phyloP scores from a whole-genome alignment of 129 eudicot species.

The Solidago caesia region DNA sequence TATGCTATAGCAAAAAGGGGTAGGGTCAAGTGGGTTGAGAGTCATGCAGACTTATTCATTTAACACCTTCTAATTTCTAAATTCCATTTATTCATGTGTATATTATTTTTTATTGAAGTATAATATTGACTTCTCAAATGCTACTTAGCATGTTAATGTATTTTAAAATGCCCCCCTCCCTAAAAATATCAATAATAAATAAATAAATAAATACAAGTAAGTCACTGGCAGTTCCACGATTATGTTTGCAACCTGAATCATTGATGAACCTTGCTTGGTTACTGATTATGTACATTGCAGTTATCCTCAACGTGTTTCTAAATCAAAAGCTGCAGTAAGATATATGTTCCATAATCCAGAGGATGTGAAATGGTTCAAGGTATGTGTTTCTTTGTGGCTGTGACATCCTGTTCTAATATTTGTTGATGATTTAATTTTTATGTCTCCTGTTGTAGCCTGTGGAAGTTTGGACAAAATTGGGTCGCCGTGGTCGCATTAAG shows the following conservation, averaged over 20 bases:
- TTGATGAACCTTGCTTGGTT: not conserved
- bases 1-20: too few species aligned
- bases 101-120: too few species aligned
- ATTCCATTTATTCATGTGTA: too few species aligned
- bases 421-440: slow-evolving; percentile 1
- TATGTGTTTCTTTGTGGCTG: not conserved
- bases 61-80: too few species aligned
- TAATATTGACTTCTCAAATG: too few species aligned
- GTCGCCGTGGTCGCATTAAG: slow-evolving; percentile 92
- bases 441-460: slow-evolving; percentile 60
- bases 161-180: too few species aligned
- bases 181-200: too few species aligned
- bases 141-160: too few species aligned
- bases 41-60: too few species aligned
- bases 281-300: slow-evolving; percentile 48
- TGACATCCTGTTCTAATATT: not conserved
- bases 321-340: slow-evolving; percentile 82
- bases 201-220: too few species aligned
- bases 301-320: slow-evolving; percentile 96
- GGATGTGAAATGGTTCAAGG: slow-evolving; percentile 99
- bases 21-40: too few species aligned
- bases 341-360: slow-evolving; percentile 95
- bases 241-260: not conserved
- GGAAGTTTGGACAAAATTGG: slow-evolving; percentile 90
- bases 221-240: too few species aligned